Percentiles rank a stretch among this genome's conserved stretches.
phyloP scores from a whole-genome alignment of 75 land plant species.

The Chamaecyparis obtusa region DNA sequence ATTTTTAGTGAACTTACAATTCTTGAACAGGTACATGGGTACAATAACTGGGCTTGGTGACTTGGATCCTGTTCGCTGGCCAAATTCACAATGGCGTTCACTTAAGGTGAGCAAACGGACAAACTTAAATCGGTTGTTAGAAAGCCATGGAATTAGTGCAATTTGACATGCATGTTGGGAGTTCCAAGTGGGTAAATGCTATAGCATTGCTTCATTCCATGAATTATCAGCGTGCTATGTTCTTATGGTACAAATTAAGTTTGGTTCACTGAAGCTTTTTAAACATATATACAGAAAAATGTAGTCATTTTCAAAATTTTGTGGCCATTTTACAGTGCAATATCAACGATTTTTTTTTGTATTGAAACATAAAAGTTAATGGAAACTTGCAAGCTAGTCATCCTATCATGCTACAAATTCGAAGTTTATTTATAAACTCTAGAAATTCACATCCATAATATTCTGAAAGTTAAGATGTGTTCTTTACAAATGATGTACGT shows the following conservation, averaged over 20 bases:
- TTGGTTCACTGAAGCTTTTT: neutral
- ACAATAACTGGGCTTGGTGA: conserved; percentile 56
- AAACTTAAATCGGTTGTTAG: neutral
- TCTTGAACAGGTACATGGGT: conserved; percentile 48
- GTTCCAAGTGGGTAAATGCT: neutral
- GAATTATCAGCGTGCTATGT: neutral
- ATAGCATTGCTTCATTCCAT: neutral
- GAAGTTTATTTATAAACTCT: neutral
- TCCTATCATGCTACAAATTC: neutral
- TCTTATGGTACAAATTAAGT: neutral
- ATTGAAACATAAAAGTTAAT: neutral
- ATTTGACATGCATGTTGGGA: neutral
- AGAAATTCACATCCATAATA: neutral
- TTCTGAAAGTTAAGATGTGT: neutral
- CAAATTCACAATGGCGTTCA: conserved; percentile 64
- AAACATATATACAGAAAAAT: neutral
- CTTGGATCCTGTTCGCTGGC: conserved; percentile 54
- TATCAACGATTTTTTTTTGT: neutral
- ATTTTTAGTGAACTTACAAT: neutral
- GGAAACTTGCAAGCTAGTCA: neutral
- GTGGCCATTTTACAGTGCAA: neutral
- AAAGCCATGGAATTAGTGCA: neutral
- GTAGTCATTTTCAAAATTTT: neutral
- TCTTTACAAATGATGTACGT: neutral
- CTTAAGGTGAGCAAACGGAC: conserved; percentile 45